Evolutionary conservation across 2,329 filamentous ascomycete genomes (phyloP).

Genomic region (Aurifilum marmelostoma): DNA sequence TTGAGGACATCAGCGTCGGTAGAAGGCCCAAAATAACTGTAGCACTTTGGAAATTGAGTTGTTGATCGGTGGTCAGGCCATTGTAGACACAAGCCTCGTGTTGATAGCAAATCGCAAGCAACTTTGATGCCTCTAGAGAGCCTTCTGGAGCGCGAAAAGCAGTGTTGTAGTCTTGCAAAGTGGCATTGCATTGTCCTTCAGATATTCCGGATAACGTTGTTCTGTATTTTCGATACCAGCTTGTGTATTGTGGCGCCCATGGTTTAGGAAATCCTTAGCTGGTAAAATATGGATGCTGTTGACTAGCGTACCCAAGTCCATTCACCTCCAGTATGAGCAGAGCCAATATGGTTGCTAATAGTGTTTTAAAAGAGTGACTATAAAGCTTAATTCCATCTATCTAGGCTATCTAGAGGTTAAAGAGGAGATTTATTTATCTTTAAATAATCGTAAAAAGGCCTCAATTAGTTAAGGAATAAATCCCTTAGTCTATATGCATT

Average conservation of each 20-base stretch:
- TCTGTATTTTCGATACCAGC: not conserved
- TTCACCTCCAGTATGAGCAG: not conserved
- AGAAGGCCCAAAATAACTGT: not conserved
- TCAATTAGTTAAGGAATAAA: no score
- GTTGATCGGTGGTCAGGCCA: slow-evolving; percentile 6
- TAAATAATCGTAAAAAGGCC: no score
- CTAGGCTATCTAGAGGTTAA: no score
- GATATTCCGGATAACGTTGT: slow-evolving; percentile 3
- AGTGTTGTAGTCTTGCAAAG: not conserved
- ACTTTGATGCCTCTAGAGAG: slow-evolving; percentile 3
- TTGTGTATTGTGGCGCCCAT: not conserved
- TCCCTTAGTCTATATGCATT: no score
- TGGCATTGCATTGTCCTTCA: not conserved
- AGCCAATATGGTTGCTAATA: no score
- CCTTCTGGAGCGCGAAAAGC: slow-evolving; percentile 1
- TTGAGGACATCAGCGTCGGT: slow-evolving; percentile 5
- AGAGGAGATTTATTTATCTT: no score
- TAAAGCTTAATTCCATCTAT: no score
- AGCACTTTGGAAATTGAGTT: slow-evolving; percentile 12
- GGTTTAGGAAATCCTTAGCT: not conserved
- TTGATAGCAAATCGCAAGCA: slow-evolving; percentile 8
- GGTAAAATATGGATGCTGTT: not conserved
- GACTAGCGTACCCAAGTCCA: not conserved
- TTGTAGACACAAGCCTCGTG: slow-evolving; percentile 3
- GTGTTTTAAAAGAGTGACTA: no score